Evolutionary conservation across 225 moss, liverwort and hornwort genomes (phyloP), one percentile per base, ranked within the genome.

Genomic region (Neckera pumila): DNA sequence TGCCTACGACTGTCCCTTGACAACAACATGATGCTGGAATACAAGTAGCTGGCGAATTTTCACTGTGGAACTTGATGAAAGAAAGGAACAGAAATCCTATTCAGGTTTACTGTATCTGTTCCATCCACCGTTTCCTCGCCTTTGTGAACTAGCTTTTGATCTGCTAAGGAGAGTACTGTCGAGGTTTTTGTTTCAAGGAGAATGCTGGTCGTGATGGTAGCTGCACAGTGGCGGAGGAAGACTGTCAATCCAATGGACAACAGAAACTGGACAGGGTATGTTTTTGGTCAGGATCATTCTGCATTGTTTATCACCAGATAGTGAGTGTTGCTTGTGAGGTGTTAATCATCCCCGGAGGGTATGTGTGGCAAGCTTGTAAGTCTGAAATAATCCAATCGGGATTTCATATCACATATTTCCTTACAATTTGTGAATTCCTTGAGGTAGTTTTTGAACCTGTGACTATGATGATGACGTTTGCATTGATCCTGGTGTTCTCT

Each of bases 21-120:
- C 80, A 96, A 95, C 87, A 95, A 96, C 88, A 96, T 96, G 96
- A 95, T 96, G 97, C 71, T 96, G 86, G 96, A 96, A 70, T 93
- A 94, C 84, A 96, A 97, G 90, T 96, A 88, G 61, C 25, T 59
- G 40, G 31, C 54, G 11, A 71, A 49, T 77, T 34, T 71, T 64
- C 49, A 71, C 22, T 36, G 42, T 82, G 14, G 59, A 66, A 84
- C 16, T 71, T 90, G 82, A 40, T 65, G 45, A 73, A 47, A 63
- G 42, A 54, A 85, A 86, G 61, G 75, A 70, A 61, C 54, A 28
- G 5, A 59, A 73, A 67, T 49, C 57, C 54, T 60, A 20, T 42
- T 38, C 43, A 66, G 40, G 83, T 85, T 82, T 62, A 86, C 38
- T 80, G 69, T 36, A 47, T 40, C 26, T 56, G 49, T 61, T 65